Evolutionary conservation across 2,329 filamentous ascomycete species (phyloP), one percentile per base, ranked within the genome.

Genomic region (Achaetomium macrosporum): DNA sequence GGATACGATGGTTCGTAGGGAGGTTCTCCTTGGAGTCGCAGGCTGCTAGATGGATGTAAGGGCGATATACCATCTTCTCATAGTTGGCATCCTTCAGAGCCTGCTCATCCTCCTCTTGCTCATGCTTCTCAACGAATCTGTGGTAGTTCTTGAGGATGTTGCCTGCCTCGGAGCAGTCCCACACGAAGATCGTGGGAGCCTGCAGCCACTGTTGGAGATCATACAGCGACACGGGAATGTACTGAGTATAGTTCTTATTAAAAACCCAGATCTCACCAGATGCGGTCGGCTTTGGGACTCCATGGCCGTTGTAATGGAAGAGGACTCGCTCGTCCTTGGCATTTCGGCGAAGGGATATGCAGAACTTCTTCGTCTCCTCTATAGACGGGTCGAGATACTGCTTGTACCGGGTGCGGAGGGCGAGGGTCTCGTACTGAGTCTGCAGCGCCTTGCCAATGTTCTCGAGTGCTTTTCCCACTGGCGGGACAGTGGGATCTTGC

Each of bases 221-320:
- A 64, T 95, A 96, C 9, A 99, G 75, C 1, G 92, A 96, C 41
- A 99, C 88, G 0, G 93, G 93, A 40, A 99, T 99, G 67, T 99
- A 99, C 70, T 99, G 93, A 0, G 93, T 99, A 68, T 96, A 99
- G 61, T 90, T 97, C 63, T 93, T 92, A 71, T 99, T 99, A 70
- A 99, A 99, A 5, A 97, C 95, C 93, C 93, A 99, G 17, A 99
- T 95, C 69, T 99, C 93, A 13, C 93, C 93, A 5, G 92, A 96
- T 3, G 88, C 84, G 0, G 93, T 99, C 3, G 93, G 93, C 65
- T 96, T 90, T 1, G 93, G 93, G 11, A 99, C 93, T 43, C 93
- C 93, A 68, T 99, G 93, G 15, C 93, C 93, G 64, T 99, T 99
- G 76, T 99, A 99, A 68, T 99, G 93, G 63, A 99, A 89, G n/a